Percentiles rank a stretch among this genome's conserved stretches.
Conservation (phyloP, 495 filamentous ascomycete species). For the Acidomyces sp. region DNA sequence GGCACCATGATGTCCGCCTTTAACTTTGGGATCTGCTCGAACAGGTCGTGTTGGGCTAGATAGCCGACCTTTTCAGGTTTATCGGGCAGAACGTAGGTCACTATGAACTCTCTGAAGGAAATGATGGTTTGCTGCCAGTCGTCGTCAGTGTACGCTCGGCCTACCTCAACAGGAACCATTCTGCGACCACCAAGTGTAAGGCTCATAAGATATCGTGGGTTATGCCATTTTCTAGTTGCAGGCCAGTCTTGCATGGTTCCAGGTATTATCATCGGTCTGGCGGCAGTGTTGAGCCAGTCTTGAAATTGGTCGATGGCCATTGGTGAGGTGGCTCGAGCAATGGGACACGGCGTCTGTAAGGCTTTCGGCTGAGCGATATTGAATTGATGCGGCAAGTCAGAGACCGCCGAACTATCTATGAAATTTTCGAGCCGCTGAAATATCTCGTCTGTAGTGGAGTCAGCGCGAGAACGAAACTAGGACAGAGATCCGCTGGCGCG, state of each 20-base stretch:
- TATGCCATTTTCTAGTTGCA: conserved; percentile 50
- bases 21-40: conserved; percentile 68
- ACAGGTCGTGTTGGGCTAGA: conserved; percentile 80
- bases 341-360: conserved; percentile 4
- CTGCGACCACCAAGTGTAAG: conserved; percentile 65
- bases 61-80: conserved; percentile 35
- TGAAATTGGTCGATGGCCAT: conserved; percentile 48
- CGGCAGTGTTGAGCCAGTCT: conserved; percentile 38
- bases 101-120: conserved; percentile 56
- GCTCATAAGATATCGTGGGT: conserved; percentile 57
- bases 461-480: too few species aligned
- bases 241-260: conserved; percentile 60
- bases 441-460: too few species aligned
- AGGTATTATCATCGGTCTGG: conserved; percentile 58
- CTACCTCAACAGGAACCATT: conserved; percentile 81
- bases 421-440: conserved; percentile 35
- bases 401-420: neutral
- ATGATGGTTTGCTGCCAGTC: conserved; percentile 80
- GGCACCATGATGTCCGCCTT: conserved; percentile 65
- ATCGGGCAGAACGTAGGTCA: conserved; percentile 33
- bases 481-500: too few species aligned
- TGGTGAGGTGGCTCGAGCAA: conserved; percentile 4
- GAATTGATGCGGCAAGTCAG: neutral
- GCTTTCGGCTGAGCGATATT: neutral
- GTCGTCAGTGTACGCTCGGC: conserved; percentile 72